Conservation (phyloP, 2,329 filamentous ascomycete genomes). For the Westerdykella sp. region DNA sequence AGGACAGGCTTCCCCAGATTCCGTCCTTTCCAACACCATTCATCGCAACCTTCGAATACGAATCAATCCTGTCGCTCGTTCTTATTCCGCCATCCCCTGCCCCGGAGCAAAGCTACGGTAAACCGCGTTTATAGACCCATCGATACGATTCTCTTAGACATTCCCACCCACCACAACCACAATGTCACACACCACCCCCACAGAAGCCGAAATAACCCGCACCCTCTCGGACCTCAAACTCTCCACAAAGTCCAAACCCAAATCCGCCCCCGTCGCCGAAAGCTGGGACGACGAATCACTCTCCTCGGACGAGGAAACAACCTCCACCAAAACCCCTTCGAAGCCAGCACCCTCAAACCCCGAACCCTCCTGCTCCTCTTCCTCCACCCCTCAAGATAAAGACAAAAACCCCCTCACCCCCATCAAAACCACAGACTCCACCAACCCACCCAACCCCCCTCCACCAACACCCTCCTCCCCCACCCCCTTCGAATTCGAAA, state of each 20-base stretch:
- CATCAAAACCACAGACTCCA: conserved; percentile 11
- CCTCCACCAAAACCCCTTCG: too few species aligned
- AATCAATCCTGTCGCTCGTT: too few species aligned
- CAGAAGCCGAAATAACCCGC: conserved; percentile 29
- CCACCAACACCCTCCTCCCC: conserved; percentile 34
- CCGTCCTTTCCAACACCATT: too few species aligned
- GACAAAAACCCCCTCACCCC: conserved; percentile 12
- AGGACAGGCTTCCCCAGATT: too few species aligned
- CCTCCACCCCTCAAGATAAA: conserved; percentile 17
- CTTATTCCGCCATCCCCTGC: too few species aligned
- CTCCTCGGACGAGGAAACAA: conserved; percentile 22
- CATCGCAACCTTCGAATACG: too few species aligned
- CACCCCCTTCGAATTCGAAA: conserved; percentile 29
- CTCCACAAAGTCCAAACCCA: conserved; percentile 23
- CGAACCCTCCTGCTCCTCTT: conserved; percentile 17
- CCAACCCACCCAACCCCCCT: conserved; percentile 19
- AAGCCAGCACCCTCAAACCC: conserved; percentile 17
- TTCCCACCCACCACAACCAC: neutral
- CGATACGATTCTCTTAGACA: too few species aligned
- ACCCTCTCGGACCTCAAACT: conserved; percentile 35
- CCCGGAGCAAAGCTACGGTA: too few species aligned
- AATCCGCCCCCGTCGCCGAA: conserved; percentile 48
- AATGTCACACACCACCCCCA: conserved; percentile 19
- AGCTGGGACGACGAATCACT: conserved; percentile 70
- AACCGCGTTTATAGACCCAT: too few species aligned